phyloP scores from a whole-genome alignment of 805 yeast species.

The Grigorovia yakushimaensis region DNA sequence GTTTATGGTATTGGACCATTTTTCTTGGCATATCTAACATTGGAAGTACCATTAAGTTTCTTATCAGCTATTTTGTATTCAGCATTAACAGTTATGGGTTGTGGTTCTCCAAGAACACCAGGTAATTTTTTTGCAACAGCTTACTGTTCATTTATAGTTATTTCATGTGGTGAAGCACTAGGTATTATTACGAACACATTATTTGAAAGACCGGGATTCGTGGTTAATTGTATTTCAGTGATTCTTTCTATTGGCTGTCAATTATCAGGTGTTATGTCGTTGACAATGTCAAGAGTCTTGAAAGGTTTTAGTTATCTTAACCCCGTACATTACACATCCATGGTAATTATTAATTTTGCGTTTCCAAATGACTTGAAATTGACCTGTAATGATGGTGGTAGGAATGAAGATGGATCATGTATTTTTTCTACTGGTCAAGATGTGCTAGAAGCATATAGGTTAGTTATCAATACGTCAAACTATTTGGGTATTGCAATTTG shows the following conservation, averaged over 20 bases:
- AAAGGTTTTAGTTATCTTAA: slow-evolving; percentile 65
- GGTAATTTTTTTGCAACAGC: slow-evolving; percentile 58
- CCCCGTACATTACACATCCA: slow-evolving; percentile 66
- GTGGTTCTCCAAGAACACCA: slow-evolving; percentile 63
- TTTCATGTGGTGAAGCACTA: slow-evolving; percentile 73
- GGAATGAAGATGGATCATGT: slow-evolving; percentile 33
- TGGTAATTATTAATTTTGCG: slow-evolving; percentile 49
- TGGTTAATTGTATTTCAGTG: slow-evolving; percentile 61
- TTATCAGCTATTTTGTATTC: slow-evolving; percentile 47
- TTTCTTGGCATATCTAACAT: slow-evolving; percentile 31
- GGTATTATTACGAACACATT: slow-evolving; percentile 74
- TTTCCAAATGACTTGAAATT: slow-evolving; percentile 42
- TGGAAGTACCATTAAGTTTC: slow-evolving; percentile 23
- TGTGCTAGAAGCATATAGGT: slow-evolving; percentile 43
- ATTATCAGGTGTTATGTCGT: slow-evolving; percentile 79
- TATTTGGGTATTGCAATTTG: slow-evolving; percentile 30
- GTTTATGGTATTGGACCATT: slow-evolving; percentile 60
- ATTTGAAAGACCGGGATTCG: slow-evolving; percentile 69
- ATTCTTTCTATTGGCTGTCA: slow-evolving; percentile 61
- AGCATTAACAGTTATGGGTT: slow-evolving; percentile 52
- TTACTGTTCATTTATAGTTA: slow-evolving; percentile 42
- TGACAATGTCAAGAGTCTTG: slow-evolving; percentile 61
- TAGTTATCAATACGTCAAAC: slow-evolving; percentile 31
- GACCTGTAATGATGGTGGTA: slow-evolving; percentile 38
- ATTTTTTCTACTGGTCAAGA: slow-evolving; percentile 42